A percentile compares a stretch with the other conserved stretches of the same genome.
Conservation (phyloP, 1,284 basidiomycete genomes). For the Coniophora puteana region DNA sequence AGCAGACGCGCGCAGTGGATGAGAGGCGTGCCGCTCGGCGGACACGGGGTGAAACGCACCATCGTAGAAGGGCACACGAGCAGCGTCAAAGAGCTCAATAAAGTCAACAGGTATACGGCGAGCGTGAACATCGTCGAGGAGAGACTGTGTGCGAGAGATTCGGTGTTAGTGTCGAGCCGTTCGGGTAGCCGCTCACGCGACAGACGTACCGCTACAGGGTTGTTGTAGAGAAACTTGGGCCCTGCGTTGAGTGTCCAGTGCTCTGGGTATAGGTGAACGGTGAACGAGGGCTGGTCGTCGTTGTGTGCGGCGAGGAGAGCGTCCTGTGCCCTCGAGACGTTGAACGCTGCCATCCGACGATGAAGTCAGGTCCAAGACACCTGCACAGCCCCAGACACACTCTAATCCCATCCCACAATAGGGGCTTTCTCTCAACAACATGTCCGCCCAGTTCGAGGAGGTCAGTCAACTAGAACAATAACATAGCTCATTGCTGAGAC, state of each 20-base stretch:
- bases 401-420: background rate
- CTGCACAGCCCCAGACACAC: background rate
- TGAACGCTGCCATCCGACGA: slow-evolving; percentile 58
- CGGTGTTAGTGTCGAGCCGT: slow-evolving; percentile 5
- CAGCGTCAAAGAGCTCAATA: slow-evolving; percentile 68
- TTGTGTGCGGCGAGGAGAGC: slow-evolving; percentile 57
- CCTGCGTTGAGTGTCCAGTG: slow-evolving; percentile 77
- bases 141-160: slow-evolving; percentile 40
- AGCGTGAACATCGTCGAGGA: slow-evolving; percentile 75
- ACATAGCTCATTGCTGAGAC: slow-evolving; percentile 14
- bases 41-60: slow-evolving; percentile 36
- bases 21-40: slow-evolving; percentile 1
- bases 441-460: slow-evolving; percentile 61
- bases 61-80: slow-evolving; percentile 73
- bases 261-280: slow-evolving; percentile 69
- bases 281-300: slow-evolving; percentile 62
- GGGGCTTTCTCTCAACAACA: slow-evolving; percentile 24
- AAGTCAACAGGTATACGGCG: slow-evolving; percentile 80
- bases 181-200: background rate
- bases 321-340: slow-evolving; percentile 57
- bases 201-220: slow-evolving; percentile 61
- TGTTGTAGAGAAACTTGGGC: slow-evolving; percentile 74
- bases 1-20: slow-evolving; percentile 7
- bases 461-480: slow-evolving; percentile 28
- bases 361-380: slow-evolving; percentile 3